Conservation (phyloP, 1,139 yeast species). For the Suhomyces guaymorum region DNA sequence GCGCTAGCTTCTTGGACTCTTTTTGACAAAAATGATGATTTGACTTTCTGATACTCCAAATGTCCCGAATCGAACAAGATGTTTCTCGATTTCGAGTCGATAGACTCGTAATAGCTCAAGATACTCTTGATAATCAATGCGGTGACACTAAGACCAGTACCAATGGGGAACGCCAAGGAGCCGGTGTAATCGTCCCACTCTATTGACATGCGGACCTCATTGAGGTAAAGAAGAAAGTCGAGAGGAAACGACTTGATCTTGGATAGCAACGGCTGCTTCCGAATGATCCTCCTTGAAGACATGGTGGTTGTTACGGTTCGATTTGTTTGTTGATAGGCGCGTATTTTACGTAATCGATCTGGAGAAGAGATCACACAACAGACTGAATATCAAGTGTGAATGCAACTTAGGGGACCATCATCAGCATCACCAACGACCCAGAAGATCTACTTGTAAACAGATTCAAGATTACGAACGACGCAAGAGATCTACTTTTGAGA, state of each 20-base stretch:
- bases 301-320: constrained; percentile 6
- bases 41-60: constrained; percentile 36
- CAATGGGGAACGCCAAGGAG: constrained; percentile 49
- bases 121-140: constrained; percentile 24
- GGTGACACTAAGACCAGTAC: constrained; percentile 31
- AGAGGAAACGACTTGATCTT: constrained; percentile 54
- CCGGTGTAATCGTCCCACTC: constrained; percentile 65
- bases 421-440: not conserved
- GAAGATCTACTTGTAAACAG: not conserved
- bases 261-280: constrained; percentile 34
- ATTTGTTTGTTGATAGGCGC: constrained; percentile 9
- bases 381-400: too few relatives aligned
- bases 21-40: constrained; percentile 17
- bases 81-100: constrained; percentile 26
- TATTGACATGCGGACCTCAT: constrained; percentile 54
- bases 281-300: constrained; percentile 9
- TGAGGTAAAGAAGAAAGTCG: constrained; percentile 53
- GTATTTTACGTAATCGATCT: constrained; percentile 6
- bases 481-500: too few relatives aligned
- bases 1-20: constrained; percentile 4
- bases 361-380: not conserved
- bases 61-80: constrained; percentile 32
- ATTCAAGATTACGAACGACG: too few relatives aligned
- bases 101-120: constrained; percentile 20
- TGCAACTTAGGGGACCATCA: too few relatives aligned